phyloP scores from a whole-genome alignment of 306 rosid genomes.

The Trifolium repens region DNA sequence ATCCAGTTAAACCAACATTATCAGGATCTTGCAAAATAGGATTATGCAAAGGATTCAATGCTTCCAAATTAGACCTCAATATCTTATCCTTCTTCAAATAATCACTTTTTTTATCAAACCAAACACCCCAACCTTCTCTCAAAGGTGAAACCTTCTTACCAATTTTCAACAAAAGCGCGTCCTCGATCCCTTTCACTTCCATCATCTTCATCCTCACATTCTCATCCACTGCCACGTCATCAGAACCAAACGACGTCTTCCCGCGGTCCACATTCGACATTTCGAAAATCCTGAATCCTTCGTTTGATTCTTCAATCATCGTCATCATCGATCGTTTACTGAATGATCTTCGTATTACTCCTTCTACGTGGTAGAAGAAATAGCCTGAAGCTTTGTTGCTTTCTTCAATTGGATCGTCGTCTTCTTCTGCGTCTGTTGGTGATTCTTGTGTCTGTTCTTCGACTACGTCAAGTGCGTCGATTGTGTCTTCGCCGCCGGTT shows the following conservation, averaged over 20 bases:
- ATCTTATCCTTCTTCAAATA: slow-evolving; percentile 81
- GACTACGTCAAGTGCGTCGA: slow-evolving; percentile 72
- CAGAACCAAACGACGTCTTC: slow-evolving; percentile 70
- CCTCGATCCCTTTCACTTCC: slow-evolving; percentile 66
- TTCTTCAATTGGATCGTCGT: slow-evolving; percentile 60
- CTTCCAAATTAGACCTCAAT: slow-evolving; percentile 74
- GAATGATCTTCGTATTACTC: slow-evolving; percentile 67
- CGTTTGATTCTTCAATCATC: slow-evolving; percentile 56
- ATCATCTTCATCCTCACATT: slow-evolving; percentile 57
- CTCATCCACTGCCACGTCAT: slow-evolving; percentile 81
- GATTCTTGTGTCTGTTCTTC: slow-evolving; percentile 40
- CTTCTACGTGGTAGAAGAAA: slow-evolving; percentile 67
- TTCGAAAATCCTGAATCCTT: slow-evolving; percentile 42
- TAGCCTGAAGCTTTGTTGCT: slow-evolving; percentile 55
- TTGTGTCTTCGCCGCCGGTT: slow-evolving; percentile 61
- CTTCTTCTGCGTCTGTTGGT: slow-evolving; percentile 51
- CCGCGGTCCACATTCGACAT: slow-evolving; percentile 54
- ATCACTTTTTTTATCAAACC: slow-evolving; percentile 86
- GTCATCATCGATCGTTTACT: slow-evolving; percentile 49
- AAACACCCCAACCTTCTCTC: slow-evolving; percentile 92
- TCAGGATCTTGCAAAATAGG: slow-evolving; percentile 90
- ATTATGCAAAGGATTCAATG: slow-evolving; percentile 67
- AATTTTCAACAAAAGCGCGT: slow-evolving; percentile 71
- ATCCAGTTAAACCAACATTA: slow-evolving; percentile 52
- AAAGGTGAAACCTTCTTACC: slow-evolving; percentile 69